Conservation (phyloP, 2,329 filamentous ascomycete species). For the Diaporthe amygdali region DNA sequence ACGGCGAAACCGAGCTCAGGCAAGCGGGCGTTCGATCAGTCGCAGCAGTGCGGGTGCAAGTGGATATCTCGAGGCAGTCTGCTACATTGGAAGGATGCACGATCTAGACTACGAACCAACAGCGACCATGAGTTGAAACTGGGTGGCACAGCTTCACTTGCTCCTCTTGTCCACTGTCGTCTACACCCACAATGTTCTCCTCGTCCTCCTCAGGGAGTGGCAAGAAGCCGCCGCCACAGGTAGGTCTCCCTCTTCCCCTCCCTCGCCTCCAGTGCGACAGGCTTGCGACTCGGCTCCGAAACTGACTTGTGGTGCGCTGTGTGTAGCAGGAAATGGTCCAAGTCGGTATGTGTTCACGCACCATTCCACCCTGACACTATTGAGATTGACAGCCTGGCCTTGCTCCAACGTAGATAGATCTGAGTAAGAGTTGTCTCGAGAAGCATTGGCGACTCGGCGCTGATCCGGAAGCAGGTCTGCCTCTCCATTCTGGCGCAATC, state of each 20-base stretch:
- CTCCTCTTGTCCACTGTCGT: not conserved
- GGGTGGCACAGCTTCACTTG: not conserved
- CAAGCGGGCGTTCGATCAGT: constrained; percentile 9
- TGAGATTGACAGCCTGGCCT: constrained; percentile 34
- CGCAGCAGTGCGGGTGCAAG: not conserved
- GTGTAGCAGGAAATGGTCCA: constrained; percentile 93
- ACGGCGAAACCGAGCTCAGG: constrained; percentile 10
- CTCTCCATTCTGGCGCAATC: constrained; percentile 85
- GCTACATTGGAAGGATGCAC: constrained; percentile 8
- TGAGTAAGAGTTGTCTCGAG: constrained; percentile 55
- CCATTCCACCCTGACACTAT: constrained; percentile 24
- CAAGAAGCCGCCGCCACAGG: constrained; percentile 77
- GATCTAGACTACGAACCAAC: constrained; percentile 14
- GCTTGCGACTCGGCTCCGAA: constrained; percentile 15
- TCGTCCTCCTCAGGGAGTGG: constrained; percentile 69
- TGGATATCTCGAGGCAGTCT: not conserved
- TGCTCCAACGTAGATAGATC: constrained; percentile 57
- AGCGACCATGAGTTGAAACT: constrained; percentile 23
- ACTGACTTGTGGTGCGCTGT: constrained; percentile 5
- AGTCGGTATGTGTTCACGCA: constrained; percentile 74
- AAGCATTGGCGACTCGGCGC: constrained; percentile 24
- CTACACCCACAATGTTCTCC: constrained; percentile 59
- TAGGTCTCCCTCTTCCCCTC: constrained; percentile 48
- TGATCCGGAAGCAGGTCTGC: constrained; percentile 66
- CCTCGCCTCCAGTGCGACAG: not conserved